Evolutionary conservation across 2,329 filamentous ascomycete genomes (phyloP).

Genomic region (Hortaea werneckii): DNA sequence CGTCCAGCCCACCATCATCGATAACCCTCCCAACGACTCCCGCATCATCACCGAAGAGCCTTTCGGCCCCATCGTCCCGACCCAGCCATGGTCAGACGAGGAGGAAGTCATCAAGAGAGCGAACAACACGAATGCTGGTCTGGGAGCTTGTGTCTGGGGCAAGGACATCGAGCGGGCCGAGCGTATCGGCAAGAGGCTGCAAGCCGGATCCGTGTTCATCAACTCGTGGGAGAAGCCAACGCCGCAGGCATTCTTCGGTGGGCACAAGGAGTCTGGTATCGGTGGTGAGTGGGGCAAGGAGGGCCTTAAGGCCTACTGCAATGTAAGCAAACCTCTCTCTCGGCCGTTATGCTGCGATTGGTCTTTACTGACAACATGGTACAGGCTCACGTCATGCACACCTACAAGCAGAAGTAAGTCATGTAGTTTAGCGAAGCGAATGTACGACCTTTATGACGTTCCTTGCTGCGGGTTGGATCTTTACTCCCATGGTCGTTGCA

Average conservation of each 20-base stretch:
- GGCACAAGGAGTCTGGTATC: constrained; percentile 54
- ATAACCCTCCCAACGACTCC: constrained; percentile 32
- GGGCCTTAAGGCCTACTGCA: constrained; percentile 38
- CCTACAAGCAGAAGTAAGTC: constrained; percentile 30
- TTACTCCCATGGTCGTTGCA: no score
- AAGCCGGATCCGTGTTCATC: constrained; percentile 48
- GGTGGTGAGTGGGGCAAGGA: constrained; percentile 24
- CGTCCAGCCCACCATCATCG: constrained; percentile 36
- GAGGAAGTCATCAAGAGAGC: constrained; percentile 38
- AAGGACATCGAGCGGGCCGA: constrained; percentile 40
- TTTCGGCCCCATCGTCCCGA: constrained; percentile 41
- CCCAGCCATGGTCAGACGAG: constrained; percentile 36
- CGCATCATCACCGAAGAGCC: constrained; percentile 40
- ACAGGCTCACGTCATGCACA: constrained; percentile 34
- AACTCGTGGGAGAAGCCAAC: constrained; percentile 42
- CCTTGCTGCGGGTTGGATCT: no score
- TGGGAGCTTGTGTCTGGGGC: constrained; percentile 46
- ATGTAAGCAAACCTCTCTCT: constrained; percentile 13
- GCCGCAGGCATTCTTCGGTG: constrained; percentile 51
- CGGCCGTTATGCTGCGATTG: neutral
- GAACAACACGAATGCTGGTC: constrained; percentile 41
- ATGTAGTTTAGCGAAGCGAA: neutral
- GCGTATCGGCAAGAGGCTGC: constrained; percentile 37
- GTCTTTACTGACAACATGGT: neutral
- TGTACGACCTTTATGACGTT: neutral